Conservation (phyloP, 345 rosid genomes). For the Populus simonii region DNA sequence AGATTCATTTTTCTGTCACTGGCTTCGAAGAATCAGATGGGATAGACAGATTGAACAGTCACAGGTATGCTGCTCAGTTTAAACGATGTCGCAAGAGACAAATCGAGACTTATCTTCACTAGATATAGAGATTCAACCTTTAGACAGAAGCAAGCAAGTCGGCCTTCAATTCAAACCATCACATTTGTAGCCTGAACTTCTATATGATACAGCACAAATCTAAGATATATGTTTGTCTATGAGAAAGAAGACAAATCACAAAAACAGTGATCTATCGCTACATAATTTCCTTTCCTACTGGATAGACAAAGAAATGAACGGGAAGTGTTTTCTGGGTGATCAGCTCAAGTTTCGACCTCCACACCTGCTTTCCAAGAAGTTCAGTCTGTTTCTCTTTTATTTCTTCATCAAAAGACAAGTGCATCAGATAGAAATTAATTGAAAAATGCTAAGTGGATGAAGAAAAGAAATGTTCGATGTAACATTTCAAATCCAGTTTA, state of each 20-base stretch:
- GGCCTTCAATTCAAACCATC: background rate
- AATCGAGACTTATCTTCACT: background rate
- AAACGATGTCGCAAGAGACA: too few relatives aligned
- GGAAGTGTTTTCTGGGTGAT: slow-evolving; percentile 42
- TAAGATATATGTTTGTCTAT: background rate
- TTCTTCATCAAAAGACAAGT: background rate
- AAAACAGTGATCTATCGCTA: slow-evolving; percentile 30
- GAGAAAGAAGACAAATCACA: slow-evolving; percentile 6
- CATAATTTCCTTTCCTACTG: slow-evolving; percentile 79
- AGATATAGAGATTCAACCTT: background rate
- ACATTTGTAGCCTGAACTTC: background rate
- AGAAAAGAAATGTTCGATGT: background rate
- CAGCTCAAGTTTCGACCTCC: slow-evolving; percentile 60
- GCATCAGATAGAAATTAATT: background rate
- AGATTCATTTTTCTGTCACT: too few relatives aligned
- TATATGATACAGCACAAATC: background rate
- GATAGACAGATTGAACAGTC: background rate
- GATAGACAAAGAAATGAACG: slow-evolving; percentile 70
- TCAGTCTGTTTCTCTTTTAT: background rate
- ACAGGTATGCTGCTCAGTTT: background rate
- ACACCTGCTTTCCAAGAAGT: slow-evolving; percentile 49
- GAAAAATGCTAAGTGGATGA: background rate
- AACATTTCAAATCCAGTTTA: background rate
- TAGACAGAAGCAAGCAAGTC: background rate
- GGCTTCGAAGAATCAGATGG: too few relatives aligned